phyloP scores from a whole-genome alignment of 2,329 filamentous ascomycete genomes.

The Aspergillus amoenus region DNA sequence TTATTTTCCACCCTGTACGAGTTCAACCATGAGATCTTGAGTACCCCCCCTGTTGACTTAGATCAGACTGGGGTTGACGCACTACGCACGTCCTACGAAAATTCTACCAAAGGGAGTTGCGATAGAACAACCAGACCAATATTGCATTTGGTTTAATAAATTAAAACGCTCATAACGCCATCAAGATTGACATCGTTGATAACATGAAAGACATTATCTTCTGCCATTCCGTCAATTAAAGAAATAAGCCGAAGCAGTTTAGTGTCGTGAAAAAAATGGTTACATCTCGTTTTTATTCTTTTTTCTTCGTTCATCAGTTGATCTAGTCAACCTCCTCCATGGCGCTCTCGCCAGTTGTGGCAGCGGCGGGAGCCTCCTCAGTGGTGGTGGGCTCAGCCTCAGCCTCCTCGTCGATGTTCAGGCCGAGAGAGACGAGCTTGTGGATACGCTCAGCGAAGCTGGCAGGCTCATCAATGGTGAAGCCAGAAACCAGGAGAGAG shows the following conservation, averaged over 20 bases:
- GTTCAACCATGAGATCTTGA: no score
- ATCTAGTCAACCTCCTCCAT: conserved; percentile 99
- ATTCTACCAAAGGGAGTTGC: not conserved
- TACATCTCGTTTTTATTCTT: conserved; percentile 13
- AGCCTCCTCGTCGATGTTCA: conserved; percentile 94
- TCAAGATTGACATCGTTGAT: conserved; percentile 18
- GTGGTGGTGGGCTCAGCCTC: conserved; percentile 63
- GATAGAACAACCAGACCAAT: conserved; percentile 11
- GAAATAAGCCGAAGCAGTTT: conserved; percentile 17
- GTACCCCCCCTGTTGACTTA: no score
- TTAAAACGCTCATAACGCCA: conserved; percentile 28
- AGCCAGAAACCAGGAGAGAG: conserved; percentile 94
- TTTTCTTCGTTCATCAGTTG: conserved; percentile 12
- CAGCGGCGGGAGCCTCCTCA: conserved; percentile 60
- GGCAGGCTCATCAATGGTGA: conserved; percentile 98
- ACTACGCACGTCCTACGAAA: no score
- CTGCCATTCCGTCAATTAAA: conserved; percentile 18
- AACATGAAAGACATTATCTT: conserved; percentile 15
- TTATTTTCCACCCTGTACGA: no score
- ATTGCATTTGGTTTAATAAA: conserved; percentile 16
- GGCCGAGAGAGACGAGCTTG: conserved; percentile 96
- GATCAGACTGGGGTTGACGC: no score
- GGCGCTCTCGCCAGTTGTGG: conserved; percentile 77
- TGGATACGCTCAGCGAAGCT: conserved; percentile 98
- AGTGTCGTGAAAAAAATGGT: conserved; percentile 17